Evolutionary conservation across 2,329 filamentous ascomycete species (phyloP).

Genomic region (Fusarium mexicanum): DNA sequence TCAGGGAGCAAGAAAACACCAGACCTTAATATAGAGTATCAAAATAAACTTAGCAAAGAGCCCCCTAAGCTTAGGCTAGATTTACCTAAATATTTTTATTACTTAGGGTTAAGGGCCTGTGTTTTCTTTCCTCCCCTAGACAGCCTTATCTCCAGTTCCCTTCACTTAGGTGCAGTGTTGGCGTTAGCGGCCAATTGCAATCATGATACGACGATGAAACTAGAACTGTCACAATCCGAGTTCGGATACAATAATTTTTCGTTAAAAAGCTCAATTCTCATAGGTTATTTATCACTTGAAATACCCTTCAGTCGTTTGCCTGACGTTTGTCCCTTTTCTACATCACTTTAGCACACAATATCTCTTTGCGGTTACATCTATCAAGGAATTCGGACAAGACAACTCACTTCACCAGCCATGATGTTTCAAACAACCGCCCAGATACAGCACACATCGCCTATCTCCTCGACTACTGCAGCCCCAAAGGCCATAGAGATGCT

Average conservation of each 20-base stretch:
- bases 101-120: too few relatives aligned
- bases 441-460: slow-evolving; percentile 54
- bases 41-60: too few relatives aligned
- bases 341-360: background rate
- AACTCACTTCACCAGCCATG: slow-evolving; percentile 41
- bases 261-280: background rate
- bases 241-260: background rate
- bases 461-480: slow-evolving; percentile 52
- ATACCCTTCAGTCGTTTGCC: background rate
- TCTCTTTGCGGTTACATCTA: background rate
- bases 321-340: background rate
- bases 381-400: background rate
- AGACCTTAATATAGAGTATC: too few relatives aligned
- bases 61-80: too few relatives aligned
- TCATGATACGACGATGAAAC: slow-evolving; percentile 8
- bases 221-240: background rate
- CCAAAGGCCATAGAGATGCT: slow-evolving; percentile 56
- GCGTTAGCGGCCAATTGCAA: background rate
- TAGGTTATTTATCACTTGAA: background rate
- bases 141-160: background rate
- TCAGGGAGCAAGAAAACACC: too few relatives aligned
- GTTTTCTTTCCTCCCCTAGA: too few relatives aligned
- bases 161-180: background rate
- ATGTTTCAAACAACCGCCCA: slow-evolving; percentile 57
- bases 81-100: too few relatives aligned